phyloP scores from a whole-genome alignment of 2,329 filamentous ascomycete genomes.

The Pseudocercospora macadamiae region DNA sequence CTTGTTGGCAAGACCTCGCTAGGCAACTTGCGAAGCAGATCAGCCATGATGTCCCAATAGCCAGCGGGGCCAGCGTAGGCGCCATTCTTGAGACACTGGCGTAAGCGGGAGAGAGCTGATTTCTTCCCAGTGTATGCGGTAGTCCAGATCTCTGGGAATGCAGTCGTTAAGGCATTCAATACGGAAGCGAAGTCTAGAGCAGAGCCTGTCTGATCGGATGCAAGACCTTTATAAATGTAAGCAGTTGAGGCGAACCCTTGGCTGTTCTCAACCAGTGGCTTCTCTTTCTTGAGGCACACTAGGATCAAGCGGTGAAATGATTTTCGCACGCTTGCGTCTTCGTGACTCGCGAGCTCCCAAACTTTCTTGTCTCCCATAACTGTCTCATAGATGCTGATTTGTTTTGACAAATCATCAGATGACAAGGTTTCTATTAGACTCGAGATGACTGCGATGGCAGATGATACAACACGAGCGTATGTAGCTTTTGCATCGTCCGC shows the following conservation, averaged over 20 bases:
- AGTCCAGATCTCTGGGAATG: constrained; percentile 74
- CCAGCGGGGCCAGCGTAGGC: constrained; percentile 74
- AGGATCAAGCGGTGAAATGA: constrained; percentile 61
- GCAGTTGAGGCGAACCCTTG: constrained; percentile 63
- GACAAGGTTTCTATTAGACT: constrained; percentile 53
- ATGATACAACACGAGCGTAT: constrained; percentile 75
- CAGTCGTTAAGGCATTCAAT: constrained; percentile 66
- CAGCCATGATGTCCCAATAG: constrained; percentile 73
- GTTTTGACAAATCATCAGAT: constrained; percentile 60
- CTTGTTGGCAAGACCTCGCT: constrained; percentile 57
- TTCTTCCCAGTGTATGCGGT: constrained; percentile 63
- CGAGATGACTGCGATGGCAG: constrained; percentile 58
- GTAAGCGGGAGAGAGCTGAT: constrained; percentile 60
- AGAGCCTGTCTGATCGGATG: constrained; percentile 73
- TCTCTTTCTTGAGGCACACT: constrained; percentile 53
- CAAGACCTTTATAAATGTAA: constrained; percentile 75
- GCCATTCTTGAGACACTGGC: constrained; percentile 76
- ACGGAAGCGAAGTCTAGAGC: constrained; percentile 70
- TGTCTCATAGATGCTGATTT: constrained; percentile 63
- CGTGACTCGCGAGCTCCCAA: constrained; percentile 62
- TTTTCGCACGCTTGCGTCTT: constrained; percentile 61
- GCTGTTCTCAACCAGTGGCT: constrained; percentile 41
- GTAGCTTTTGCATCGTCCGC: constrained; percentile 84
- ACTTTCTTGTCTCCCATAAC: constrained; percentile 66
- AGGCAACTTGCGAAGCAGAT: constrained; percentile 63